Percentiles rank a stretch among this genome's conserved stretches.
phyloP scores from a whole-genome alignment of 2,329 filamentous ascomycete genomes.

The Verticillium klebahnii region DNA sequence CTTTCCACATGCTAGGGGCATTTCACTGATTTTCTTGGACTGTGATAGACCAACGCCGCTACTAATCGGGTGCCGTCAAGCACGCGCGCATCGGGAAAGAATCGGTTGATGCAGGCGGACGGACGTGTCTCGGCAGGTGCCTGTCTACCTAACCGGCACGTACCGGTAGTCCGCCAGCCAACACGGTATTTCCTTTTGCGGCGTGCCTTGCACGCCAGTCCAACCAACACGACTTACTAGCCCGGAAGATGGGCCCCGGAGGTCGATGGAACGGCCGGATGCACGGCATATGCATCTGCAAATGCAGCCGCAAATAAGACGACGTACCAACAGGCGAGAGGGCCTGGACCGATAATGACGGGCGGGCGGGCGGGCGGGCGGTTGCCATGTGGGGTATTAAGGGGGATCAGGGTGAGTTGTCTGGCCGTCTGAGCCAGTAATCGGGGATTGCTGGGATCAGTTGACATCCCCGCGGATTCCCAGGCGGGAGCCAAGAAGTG shows the following conservation, averaged over 20 bases:
- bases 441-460: not conserved
- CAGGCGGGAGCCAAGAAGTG: not conserved
- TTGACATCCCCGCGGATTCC: not conserved
- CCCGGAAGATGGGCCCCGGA: not conserved
- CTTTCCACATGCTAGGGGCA: not conserved
- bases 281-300: not conserved
- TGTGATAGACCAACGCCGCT: conserved; percentile 18
- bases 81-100: not conserved
- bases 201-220: not conserved
- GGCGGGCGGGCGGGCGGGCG: not conserved
- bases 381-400: not conserved
- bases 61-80: conserved; percentile 1
- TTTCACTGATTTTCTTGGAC: conserved; percentile 11
- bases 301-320: not conserved
- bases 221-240: not conserved
- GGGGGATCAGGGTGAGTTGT: not conserved
- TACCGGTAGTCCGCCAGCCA: not conserved
- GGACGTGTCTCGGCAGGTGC: not conserved
- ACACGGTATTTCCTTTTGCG: not conserved
- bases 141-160: not conserved
- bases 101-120: not conserved
- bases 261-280: not conserved
- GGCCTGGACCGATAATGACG: not conserved
- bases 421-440: not conserved
- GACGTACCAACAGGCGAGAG: not conserved